Evolutionary conservation across 495 filamentous ascomycete genomes (phyloP), one percentile per base, ranked within the genome.

Genomic region (Sabuloglossum arenarium): DNA sequence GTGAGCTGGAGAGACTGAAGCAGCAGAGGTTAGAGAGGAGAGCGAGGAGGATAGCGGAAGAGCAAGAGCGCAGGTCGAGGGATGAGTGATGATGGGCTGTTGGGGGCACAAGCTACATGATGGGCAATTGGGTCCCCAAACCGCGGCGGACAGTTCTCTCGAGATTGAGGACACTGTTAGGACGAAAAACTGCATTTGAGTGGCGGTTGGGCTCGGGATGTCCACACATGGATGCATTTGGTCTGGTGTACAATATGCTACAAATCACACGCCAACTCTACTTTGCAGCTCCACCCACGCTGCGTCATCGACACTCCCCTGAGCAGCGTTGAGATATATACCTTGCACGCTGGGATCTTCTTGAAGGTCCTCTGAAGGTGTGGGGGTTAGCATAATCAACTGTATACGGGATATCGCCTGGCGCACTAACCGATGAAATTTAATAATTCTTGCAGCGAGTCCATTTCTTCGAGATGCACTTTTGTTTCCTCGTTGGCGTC

Each of bases 401-500:
- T 34, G 30, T 16, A 24, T 37, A 6, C n/a, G 4, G n/a, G n/a
- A 29, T 37, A 30, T 31, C 34, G 56, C 52, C 14, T 56, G 59
- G 73, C 64, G 21, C 83, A 68, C 57, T 82, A 67, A 29, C 74
- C 75, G 31, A 77, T 65, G 27, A 86, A 71, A 0, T 70, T 67
- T 45, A 66, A 62, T 6, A 79, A 70, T 43, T 72, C 68, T 57
- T 79, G 73, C 3, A 73, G 62, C 14, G 70, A 64, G 58, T 60
- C 30, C 23, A 62, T 60, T 25, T 70, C 63, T 34, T 74, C 70
- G 42, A 84, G 58, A 4, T 68, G 66, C 16, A 85, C 79, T 67
- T 77, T 75, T 0, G 83, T 88, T 53, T 96, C 90, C 55, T 77
- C 73, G 55, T 88, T 93, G 0, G 88, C 76, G 56, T 81, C 77